These are phyloP conservation scores for Peronosclerospora sorghi DNA, from an alignment of 352 stramenopile species.

Conservation along the genomic window DNA sequence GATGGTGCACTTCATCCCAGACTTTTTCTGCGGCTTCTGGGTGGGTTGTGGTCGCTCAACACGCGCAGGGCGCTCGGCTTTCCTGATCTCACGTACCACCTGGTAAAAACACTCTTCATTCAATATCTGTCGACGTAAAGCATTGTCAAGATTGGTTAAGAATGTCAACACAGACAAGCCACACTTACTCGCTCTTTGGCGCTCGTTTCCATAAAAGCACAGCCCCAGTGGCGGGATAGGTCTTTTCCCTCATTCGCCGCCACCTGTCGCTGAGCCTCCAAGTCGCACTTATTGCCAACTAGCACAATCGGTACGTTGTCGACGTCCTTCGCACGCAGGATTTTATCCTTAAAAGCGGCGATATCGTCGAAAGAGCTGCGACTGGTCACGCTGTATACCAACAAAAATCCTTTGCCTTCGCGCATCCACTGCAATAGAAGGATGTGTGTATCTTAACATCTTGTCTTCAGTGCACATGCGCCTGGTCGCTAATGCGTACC, in stretches of 20 bases:
- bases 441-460: not conserved
- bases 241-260: conserved; percentile 47
- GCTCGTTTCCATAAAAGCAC: conserved; percentile 82
- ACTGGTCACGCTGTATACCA: conserved; percentile 86
- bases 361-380: conserved; percentile 87
- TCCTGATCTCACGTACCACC: conserved; percentile 80
- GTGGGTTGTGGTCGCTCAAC: conserved; percentile 31
- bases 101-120: conserved; percentile 88
- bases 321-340: conserved; percentile 82
- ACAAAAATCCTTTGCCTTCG: conserved; percentile 84
- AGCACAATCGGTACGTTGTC: conserved; percentile 81
- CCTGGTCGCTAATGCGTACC: conserved; percentile 16
- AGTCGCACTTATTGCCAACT: conserved; percentile 85
- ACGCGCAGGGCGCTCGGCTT: conserved; percentile 50
- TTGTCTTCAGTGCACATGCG: not conserved
- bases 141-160: conserved; percentile 1
- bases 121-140: conserved; percentile 39
- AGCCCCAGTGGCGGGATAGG: conserved; percentile 67
- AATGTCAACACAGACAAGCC: not conserved
- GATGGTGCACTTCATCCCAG: conserved; percentile 42
- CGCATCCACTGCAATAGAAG: conserved; percentile 78
- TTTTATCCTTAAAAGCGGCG: conserved; percentile 83
- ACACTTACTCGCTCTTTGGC: conserved; percentile 71
- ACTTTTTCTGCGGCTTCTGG: conserved; percentile 58
- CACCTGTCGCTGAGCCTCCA: conserved; percentile 69